These are phyloP conservation scores for Penicillium fimorum DNA, from an alignment of 495 filamentous ascomycete genomes.

Conservation along the genomic window DNA sequence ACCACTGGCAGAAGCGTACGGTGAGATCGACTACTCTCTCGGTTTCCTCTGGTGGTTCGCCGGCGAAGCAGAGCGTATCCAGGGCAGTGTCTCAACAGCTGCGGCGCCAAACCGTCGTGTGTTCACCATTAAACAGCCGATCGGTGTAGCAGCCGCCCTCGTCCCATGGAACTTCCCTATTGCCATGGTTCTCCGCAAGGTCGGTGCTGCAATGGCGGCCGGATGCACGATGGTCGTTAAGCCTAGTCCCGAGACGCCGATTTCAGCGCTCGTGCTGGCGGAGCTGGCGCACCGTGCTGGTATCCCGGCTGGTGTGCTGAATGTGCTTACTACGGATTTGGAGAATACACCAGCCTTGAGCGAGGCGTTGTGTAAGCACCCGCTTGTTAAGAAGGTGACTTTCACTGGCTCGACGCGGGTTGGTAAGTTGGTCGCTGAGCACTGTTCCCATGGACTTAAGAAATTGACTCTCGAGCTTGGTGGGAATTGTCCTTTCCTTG, in stretches of 20 bases:
- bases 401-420: conserved; percentile 71
- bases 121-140: conserved; percentile 69
- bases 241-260: conserved; percentile 62
- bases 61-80: conserved; percentile 68
- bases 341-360: conserved; percentile 64
- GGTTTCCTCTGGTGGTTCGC: conserved; percentile 66
- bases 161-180: conserved; percentile 67
- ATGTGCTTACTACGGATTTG: conserved; percentile 55
- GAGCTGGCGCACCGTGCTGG: conserved; percentile 55
- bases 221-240: conserved; percentile 66
- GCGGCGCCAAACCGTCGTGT: conserved; percentile 59
- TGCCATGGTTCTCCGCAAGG: conserved; percentile 69
- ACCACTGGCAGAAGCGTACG: conserved; percentile 56
- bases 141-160: conserved; percentile 62
- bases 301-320: conserved; percentile 56
- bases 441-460: conserved; percentile 62
- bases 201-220: conserved; percentile 65
- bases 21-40: conserved; percentile 59
- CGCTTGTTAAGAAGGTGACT: conserved; percentile 66
- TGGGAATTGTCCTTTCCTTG: conserved; percentile 72
- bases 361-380: conserved; percentile 62
- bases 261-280: conserved; percentile 52
- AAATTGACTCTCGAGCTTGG: conserved; percentile 73
- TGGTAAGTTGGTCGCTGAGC: conserved; percentile 59
- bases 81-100: conserved; percentile 57